A percentile compares a stretch with the other conserved stretches of the same genome.
Evolutionary conservation across 2,329 filamentous ascomycete species (phyloP).

Genomic region (Aspergillus quadrilineatus): DNA sequence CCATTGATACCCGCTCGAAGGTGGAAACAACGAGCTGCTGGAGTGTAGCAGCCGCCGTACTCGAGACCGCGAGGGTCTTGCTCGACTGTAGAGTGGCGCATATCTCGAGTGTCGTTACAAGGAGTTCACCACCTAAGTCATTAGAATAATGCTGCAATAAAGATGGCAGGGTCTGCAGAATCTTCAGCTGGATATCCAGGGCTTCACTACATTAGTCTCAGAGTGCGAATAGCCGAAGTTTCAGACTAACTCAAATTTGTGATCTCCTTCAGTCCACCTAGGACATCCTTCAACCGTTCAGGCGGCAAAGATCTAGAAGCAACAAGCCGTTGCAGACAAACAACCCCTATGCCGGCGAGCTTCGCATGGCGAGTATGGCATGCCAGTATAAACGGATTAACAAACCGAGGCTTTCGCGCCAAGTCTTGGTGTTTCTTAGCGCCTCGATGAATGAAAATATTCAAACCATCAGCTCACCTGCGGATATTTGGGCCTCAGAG

Average conservation of each 20-base stretch:
- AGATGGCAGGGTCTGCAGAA: constrained; percentile 85
- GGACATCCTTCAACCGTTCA: constrained; percentile 76
- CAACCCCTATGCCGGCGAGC: constrained; percentile 81
- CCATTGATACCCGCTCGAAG: constrained; percentile 83
- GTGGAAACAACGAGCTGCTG: constrained; percentile 90
- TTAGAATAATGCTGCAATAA: constrained; percentile 85
- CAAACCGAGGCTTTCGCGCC: constrained; percentile 75
- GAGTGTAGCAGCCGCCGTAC: constrained; percentile 92
- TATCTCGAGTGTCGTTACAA: constrained; percentile 81
- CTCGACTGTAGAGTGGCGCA: constrained; percentile 88
- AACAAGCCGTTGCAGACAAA: constrained; percentile 85
- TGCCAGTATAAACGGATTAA: constrained; percentile 90
- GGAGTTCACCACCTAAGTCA: constrained; percentile 75
- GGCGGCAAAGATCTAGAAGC: constrained; percentile 76
- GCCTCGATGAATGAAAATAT: neutral
- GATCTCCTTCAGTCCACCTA: constrained; percentile 84
- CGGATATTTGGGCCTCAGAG: constrained; percentile 73
- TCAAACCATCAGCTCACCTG: constrained; percentile 52
- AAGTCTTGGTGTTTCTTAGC: constrained; percentile 64
- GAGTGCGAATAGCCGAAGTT: neutral
- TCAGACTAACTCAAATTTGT: constrained; percentile 62
- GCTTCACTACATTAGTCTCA: constrained; percentile 40
- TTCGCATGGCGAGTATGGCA: constrained; percentile 88
- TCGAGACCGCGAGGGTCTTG: constrained; percentile 91
- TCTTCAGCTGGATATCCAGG: constrained; percentile 92